phyloP scores from a whole-genome alignment of 2,329 filamentous ascomycete genomes.

The Exophiala sp. region DNA sequence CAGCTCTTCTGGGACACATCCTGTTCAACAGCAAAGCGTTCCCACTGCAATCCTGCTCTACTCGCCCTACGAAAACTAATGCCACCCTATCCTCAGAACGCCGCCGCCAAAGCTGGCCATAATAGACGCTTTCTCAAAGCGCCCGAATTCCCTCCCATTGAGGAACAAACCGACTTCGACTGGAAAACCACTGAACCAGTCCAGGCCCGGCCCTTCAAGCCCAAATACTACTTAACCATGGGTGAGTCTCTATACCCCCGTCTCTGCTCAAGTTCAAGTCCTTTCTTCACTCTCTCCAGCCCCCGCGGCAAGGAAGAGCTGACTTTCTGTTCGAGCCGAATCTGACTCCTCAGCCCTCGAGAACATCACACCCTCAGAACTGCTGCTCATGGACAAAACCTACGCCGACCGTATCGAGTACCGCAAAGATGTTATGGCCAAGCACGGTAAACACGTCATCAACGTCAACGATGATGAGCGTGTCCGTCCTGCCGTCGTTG shows the following conservation, averaged over 20 bases:
- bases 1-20: too few species aligned
- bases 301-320: slow-evolving; percentile 10
- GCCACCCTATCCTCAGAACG: slow-evolving; percentile 5
- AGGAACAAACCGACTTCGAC: slow-evolving; percentile 49
- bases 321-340: slow-evolving; percentile 19
- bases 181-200: slow-evolving; percentile 51
- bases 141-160: slow-evolving; percentile 31
- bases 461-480: slow-evolving; percentile 40
- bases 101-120: slow-evolving; percentile 15
- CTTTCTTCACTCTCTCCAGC: not conserved
- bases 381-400: slow-evolving; percentile 58
- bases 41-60: not conserved
- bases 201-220: slow-evolving; percentile 56
- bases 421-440: slow-evolving; percentile 46
- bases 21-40: not conserved
- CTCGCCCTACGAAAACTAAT: too few species aligned
- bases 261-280: not conserved
- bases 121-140: slow-evolving; percentile 24
- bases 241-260: slow-evolving; percentile 40
- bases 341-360: slow-evolving; percentile 46
- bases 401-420: slow-evolving; percentile 52
- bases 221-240: slow-evolving; percentile 63
- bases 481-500: slow-evolving; percentile 49
- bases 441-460: slow-evolving; percentile 41
- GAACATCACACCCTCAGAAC: slow-evolving; percentile 50